Conservation (phyloP, 805 yeast genomes). For the Metschnikowia baotianmanensis region DNA sequence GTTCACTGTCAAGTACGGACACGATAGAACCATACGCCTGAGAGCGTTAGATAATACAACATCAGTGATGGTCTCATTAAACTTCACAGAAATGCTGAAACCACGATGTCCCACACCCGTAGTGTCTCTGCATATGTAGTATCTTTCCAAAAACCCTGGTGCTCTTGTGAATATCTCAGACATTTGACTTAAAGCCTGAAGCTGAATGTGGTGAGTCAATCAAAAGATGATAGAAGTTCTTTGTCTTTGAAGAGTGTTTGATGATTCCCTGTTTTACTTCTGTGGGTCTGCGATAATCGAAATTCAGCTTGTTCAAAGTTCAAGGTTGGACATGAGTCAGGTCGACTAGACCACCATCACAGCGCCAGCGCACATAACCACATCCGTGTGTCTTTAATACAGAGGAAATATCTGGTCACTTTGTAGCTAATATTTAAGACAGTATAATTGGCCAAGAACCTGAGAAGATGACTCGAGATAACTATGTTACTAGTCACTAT, state of each 20-base stretch:
- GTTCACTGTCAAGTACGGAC: slow-evolving; percentile 11
- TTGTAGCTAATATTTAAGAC: too few relatives aligned
- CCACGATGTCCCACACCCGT: slow-evolving; percentile 13
- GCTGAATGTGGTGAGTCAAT: background rate
- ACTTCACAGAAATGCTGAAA: slow-evolving; percentile 11
- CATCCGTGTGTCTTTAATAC: too few relatives aligned
- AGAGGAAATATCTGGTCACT: too few relatives aligned
- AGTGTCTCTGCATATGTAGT: slow-evolving; percentile 15
- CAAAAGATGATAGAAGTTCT: background rate
- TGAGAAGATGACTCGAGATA: too few relatives aligned
- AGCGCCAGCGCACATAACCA: too few relatives aligned
- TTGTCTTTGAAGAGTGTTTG: background rate
- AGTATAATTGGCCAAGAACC: too few relatives aligned
- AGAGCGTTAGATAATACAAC: slow-evolving; percentile 15
- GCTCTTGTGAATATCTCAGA: slow-evolving; percentile 1
- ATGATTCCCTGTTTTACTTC: background rate
- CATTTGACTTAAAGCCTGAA: background rate
- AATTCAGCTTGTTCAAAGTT: too few relatives aligned
- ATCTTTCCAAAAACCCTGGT: slow-evolving; percentile 14
- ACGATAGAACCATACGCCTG: slow-evolving; percentile 4
- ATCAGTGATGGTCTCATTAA: slow-evolving; percentile 7
- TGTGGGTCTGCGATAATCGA: too few relatives aligned
- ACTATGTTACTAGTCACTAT: too few relatives aligned
- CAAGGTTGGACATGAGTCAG: too few relatives aligned
- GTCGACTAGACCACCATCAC: too few relatives aligned